Base-by-base conservation (phyloP, 495 filamentous ascomycete species). In the Usnea hakonensis region DNA sequence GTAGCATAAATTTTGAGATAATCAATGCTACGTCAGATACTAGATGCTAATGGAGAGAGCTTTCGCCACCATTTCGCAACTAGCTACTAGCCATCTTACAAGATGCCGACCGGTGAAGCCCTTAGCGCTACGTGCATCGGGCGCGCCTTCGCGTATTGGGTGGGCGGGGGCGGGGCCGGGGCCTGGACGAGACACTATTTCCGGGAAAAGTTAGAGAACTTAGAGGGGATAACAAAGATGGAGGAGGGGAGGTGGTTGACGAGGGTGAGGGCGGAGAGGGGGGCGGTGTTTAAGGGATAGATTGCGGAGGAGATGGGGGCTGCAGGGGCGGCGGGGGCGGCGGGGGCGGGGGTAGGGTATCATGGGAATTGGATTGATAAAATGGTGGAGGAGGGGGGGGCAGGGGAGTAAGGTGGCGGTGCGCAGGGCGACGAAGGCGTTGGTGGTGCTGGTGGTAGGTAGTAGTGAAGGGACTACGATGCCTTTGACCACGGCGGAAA, bases 271-370 rank as follows among this genome's bases (percentile, higher is more conserved):
- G 36, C 21, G 55, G 13, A 36, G 35, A 26, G 33, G 21, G n/a
- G 36, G 58, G n/a, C 33, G 41, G 43, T 28, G 44, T 35, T 35
- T 17, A 2, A 17, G 58, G 30, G 17, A 41, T 21, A 11, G 16
- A 50, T n/a, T 19, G 33, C 23, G 26, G 48, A 35, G 58, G 41
- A 60, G 58, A 60, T 60, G 55, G 30, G 55, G 55, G 3, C 16
- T 11, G 36, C 30, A 7, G 33, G 54, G 33, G 33, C 32, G 10
- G 55, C 23, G 28, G 8, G 1, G 11, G 23, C 5, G 11, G 28
- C 2, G 14, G 50, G 50, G 50, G 50, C 0, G 14, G 17, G 30
- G 50, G 52, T 54, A 19, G 35, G 10, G 14, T 19, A 13, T 16
- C 6, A 32, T 10, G 28, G 26, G 5, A 19, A 54, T 8, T 26